Percentiles rank a stretch among this genome's conserved stretches.
These are phyloP conservation scores for Neonectria magnoliae DNA, from an alignment of 2,329 filamentous ascomycete species.

Conservation along the genomic window DNA sequence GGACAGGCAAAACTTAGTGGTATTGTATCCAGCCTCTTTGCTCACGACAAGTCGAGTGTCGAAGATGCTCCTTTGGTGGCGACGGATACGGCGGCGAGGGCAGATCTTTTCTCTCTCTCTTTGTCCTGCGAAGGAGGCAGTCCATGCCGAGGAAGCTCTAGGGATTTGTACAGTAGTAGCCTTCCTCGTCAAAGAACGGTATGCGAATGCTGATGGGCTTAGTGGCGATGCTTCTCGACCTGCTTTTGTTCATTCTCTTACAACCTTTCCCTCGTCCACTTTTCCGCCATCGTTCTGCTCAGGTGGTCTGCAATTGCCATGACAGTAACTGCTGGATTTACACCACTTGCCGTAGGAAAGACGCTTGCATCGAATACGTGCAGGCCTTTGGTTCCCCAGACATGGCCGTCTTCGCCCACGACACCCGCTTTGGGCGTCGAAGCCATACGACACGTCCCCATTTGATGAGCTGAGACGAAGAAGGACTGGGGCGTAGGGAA, in stretches of 20 bases:
- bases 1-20: too few species aligned
- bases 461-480: slow-evolving; percentile 76
- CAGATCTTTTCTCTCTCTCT: too few species aligned
- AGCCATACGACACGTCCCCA: slow-evolving; percentile 77
- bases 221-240: too few species aligned
- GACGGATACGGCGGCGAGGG: too few species aligned
- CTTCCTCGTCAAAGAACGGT: too few species aligned
- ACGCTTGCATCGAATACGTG: slow-evolving; percentile 76
- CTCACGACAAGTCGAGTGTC: too few species aligned
- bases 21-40: too few species aligned
- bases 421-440: slow-evolving; percentile 57
- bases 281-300: background rate
- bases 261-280: slow-evolving; percentile 2
- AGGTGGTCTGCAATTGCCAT: slow-evolving; percentile 69
- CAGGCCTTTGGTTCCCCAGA: slow-evolving; percentile 70
- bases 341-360: slow-evolving; percentile 75
- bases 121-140: too few species aligned
- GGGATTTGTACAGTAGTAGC: too few species aligned
- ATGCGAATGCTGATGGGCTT: too few species aligned
- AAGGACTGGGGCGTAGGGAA: slow-evolving; percentile 45
- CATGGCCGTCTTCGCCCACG: slow-evolving; percentile 61
- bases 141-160: too few species aligned
- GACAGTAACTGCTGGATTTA: slow-evolving; percentile 78
- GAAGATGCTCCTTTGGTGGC: too few species aligned
- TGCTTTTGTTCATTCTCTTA: background rate